phyloP scores from a whole-genome alignment of 176 grass and related monocot species.

The Luzula sylvatica region DNA sequence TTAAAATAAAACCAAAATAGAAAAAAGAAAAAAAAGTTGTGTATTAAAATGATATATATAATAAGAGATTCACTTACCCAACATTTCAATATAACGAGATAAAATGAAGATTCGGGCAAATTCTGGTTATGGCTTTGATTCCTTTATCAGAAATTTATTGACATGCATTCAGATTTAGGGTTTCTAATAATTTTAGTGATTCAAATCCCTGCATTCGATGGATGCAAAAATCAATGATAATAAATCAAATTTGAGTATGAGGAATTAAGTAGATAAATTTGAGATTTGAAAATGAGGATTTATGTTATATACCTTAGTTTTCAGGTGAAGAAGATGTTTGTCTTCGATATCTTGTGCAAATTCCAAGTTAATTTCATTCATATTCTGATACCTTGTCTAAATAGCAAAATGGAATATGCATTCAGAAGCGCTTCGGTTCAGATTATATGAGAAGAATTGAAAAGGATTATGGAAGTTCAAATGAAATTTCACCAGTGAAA shows the following conservation, averaged over 20 bases:
- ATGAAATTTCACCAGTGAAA: constrained; percentile 37
- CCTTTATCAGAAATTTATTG: constrained; percentile 81
- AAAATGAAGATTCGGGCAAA: constrained; percentile 41
- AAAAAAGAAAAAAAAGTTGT: neutral
- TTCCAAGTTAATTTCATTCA: constrained; percentile 73
- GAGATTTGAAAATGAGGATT: neutral
- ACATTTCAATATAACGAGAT: constrained; percentile 88
- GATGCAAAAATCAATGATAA: too few relatives aligned
- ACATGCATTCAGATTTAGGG: constrained; percentile 75
- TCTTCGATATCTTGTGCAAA: constrained; percentile 83
- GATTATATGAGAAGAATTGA: neutral
- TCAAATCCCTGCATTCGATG: constrained; percentile 26
- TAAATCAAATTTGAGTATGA: too few relatives aligned
- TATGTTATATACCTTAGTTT: constrained; percentile 39
- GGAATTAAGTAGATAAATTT: neutral
- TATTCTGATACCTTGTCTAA: constrained; percentile 50
- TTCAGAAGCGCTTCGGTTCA: neutral
- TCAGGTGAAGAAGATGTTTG: constrained; percentile 58
- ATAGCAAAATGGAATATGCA: constrained; percentile 12
- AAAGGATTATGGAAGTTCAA: neutral
- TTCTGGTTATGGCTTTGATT: constrained; percentile 58
- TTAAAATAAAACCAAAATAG: constrained; percentile 3
- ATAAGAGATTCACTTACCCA: constrained; percentile 38
- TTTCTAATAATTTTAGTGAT: constrained; percentile 46
- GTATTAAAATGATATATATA: neutral